Percentiles rank a stretch among this genome's conserved stretches.
Conservation (phyloP, 805 yeast genomes). For the Saccharomyces eubayanus region DNA sequence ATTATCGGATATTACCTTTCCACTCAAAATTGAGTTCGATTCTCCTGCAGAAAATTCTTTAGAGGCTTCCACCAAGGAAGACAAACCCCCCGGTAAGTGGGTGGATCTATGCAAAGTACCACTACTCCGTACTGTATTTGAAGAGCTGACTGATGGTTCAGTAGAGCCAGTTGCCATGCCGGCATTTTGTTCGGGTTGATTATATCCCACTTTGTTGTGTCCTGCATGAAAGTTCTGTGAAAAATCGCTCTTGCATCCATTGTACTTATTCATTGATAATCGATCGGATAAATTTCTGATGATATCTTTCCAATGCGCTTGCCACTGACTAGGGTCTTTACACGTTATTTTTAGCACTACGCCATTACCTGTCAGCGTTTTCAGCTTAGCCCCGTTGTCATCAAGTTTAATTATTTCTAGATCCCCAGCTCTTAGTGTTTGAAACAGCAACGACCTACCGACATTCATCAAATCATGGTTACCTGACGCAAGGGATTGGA, state of each 20-base stretch:
- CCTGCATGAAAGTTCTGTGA: neutral
- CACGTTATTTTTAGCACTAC: constrained; percentile 14
- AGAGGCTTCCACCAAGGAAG: constrained; percentile 6
- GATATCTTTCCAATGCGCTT: constrained; percentile 18
- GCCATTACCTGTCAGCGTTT: constrained; percentile 18
- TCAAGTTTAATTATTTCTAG: constrained; percentile 9
- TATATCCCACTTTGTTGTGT: neutral
- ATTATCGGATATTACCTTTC: neutral
- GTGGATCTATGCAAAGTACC: constrained; percentile 15
- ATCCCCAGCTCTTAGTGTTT: constrained; percentile 19
- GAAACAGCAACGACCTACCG: constrained; percentile 25
- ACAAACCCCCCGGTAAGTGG: constrained; percentile 11
- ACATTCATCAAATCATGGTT: constrained; percentile 11
- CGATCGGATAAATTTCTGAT: constrained; percentile 13
- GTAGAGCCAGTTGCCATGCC: neutral
- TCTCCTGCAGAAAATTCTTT: neutral
- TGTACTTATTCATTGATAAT: neutral
- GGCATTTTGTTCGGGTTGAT: neutral
- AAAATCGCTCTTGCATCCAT: neutral
- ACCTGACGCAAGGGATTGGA: constrained; percentile 9
- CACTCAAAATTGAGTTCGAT: neutral
- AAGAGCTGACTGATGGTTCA: neutral
- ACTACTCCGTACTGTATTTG: neutral
- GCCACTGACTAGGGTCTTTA: constrained; percentile 22
- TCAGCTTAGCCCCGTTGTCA: constrained; percentile 10